phyloP scores from a whole-genome alignment of 2,329 filamentous ascomycete species.

The Myriangium duriaei region DNA sequence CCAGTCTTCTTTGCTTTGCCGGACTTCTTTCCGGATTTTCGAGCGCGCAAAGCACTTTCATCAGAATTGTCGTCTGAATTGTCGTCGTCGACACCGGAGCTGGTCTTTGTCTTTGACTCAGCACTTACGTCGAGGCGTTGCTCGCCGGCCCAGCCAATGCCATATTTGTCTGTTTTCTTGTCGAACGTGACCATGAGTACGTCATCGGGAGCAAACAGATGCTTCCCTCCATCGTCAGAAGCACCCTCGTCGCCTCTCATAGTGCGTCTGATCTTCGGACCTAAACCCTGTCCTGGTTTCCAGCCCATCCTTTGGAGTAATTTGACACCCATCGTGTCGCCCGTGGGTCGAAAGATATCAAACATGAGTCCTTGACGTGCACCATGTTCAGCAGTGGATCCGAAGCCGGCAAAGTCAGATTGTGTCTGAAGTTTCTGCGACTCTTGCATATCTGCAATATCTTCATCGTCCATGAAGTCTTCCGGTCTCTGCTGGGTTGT shows the following conservation, averaged over 20 bases:
- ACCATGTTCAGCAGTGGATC: conserved; percentile 48
- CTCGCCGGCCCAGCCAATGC: conserved; percentile 55
- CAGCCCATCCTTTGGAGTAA: conserved; percentile 88
- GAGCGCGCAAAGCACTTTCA: conserved; percentile 21
- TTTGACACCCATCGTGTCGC: conserved; percentile 78
- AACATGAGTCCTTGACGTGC: conserved; percentile 45
- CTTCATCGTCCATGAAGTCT: conserved; percentile 98
- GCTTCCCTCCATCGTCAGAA: conserved; percentile 29
- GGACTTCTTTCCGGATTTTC: conserved; percentile 26
- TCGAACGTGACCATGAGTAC: conserved; percentile 53
- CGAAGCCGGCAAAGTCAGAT: conserved; percentile 62
- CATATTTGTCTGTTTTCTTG: conserved; percentile 56
- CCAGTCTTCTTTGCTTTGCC: conserved; percentile 50
- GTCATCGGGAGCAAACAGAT: conserved; percentile 80
- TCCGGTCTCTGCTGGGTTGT: conserved; percentile 52
- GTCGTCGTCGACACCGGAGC: background rate
- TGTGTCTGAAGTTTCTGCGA: conserved; percentile 60
- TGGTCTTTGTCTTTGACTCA: conserved; percentile 1
- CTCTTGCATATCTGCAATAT: conserved; percentile 76
- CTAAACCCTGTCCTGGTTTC: conserved; percentile 86
- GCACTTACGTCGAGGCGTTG: conserved; percentile 32
- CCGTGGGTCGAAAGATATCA: conserved; percentile 58
- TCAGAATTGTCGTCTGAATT: conserved; percentile 20
- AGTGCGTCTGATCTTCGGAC: conserved; percentile 66
- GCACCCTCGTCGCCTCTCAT: conserved; percentile 51